phyloP scores from a whole-genome alignment of 257 asterid species.

The Pogostemon cablin region DNA sequence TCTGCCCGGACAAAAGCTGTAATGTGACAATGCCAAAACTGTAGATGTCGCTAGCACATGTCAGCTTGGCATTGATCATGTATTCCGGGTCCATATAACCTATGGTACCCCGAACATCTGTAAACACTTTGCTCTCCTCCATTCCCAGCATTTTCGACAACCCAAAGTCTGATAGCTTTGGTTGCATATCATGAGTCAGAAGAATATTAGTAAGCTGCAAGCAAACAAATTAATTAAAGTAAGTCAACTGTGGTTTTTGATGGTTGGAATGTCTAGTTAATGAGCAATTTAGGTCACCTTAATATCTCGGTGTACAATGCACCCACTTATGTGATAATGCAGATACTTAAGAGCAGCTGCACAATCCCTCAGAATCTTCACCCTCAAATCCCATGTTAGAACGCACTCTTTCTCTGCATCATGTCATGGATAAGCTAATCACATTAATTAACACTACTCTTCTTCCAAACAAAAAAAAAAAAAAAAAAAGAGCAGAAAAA shows the following conservation, averaged over 20 bases:
- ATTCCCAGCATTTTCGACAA: constrained; percentile 63
- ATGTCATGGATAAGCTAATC: too few relatives aligned
- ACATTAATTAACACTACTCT: too few relatives aligned
- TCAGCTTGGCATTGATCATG: constrained; percentile 75
- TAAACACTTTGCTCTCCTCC: constrained; percentile 73
- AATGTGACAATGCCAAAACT: constrained; percentile 75
- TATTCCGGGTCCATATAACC: constrained; percentile 89
- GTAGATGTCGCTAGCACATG: constrained; percentile 74
- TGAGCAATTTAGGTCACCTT: constrained; percentile 41
- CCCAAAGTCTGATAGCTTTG: constrained; percentile 81
- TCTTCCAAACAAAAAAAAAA: too few relatives aligned
- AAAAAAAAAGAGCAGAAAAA: too few relatives aligned
- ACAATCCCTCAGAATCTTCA: constrained; percentile 64
- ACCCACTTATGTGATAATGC: constrained; percentile 60
- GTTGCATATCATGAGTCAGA: constrained; percentile 50
- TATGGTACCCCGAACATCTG: constrained; percentile 74
- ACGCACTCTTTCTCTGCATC: constrained; percentile 51
- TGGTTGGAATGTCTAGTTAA: neutral
- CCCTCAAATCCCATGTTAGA: constrained; percentile 65
- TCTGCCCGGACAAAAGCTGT: constrained; percentile 74
- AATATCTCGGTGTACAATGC: constrained; percentile 80
- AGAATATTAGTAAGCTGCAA: constrained; percentile 73
- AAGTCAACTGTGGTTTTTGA: neutral
- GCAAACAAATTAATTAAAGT: neutral
- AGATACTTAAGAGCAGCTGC: constrained; percentile 72